These are phyloP conservation scores for Geotrichum klebahnii DNA, from an alignment of 1,139 yeast species.

Conservation along the genomic window DNA sequence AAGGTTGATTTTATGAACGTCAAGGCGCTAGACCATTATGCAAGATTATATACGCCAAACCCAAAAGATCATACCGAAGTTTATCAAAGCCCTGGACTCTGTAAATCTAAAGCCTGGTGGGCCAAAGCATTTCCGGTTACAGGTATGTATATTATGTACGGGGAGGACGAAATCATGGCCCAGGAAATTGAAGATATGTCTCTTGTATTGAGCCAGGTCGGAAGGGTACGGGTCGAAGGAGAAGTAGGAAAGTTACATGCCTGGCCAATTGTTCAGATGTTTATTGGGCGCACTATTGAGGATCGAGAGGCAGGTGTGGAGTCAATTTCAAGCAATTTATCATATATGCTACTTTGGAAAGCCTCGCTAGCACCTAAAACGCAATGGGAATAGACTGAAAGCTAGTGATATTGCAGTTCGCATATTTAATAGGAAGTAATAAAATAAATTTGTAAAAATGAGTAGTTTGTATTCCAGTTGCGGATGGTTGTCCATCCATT, in stretches of 20 bases:
- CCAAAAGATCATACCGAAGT: conserved; percentile 28
- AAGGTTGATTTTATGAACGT: conserved; percentile 31
- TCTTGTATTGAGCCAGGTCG: conserved; percentile 23
- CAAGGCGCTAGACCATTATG: conserved; percentile 25
- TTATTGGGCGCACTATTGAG: conserved; percentile 31
- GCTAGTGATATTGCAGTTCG: background rate
- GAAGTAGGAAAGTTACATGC: conserved; percentile 36
- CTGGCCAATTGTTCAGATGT: conserved; percentile 37
- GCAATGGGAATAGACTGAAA: background rate
- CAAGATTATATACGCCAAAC: conserved; percentile 15
- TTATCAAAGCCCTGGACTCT: conserved; percentile 40
- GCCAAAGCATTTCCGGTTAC: conserved; percentile 41
- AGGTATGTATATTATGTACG: conserved; percentile 42
- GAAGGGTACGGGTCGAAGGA: conserved; percentile 27
- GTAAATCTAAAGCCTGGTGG: conserved; percentile 42
- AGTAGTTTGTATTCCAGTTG: too few species aligned
- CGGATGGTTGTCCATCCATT: too few species aligned
- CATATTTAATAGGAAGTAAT: too few species aligned
- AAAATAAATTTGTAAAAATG: background rate
- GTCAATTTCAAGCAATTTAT: conserved; percentile 29
- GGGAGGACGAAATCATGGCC: conserved; percentile 41
- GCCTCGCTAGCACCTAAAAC: conserved; percentile 21
- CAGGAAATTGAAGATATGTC: conserved; percentile 40
- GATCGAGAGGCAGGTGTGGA: conserved; percentile 34
- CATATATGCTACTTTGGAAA: conserved; percentile 36